phyloP scores from a whole-genome alignment of 495 filamentous ascomycete genomes.

The Neurospora tetraspora region DNA sequence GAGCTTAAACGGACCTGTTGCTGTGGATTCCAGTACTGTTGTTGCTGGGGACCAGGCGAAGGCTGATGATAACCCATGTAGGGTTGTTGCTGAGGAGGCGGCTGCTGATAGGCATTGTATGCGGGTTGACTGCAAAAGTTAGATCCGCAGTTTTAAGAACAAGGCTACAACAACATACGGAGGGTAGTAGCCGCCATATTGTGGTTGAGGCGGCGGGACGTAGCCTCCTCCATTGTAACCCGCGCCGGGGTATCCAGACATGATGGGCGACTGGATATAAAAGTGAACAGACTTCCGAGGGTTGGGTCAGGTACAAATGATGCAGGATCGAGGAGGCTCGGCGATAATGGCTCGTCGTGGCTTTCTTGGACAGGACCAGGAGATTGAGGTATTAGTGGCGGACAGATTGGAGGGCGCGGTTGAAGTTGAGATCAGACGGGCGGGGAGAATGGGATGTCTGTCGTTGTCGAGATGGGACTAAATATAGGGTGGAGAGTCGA shows the following conservation, averaged over 20 bases:
- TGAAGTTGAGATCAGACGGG: neutral
- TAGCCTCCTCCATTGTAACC: constrained; percentile 31
- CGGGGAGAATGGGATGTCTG: neutral
- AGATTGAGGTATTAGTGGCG: neutral
- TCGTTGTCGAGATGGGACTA: neutral
- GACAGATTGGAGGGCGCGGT: neutral
- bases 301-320: neutral
- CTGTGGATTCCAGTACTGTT: neutral
- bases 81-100: constrained; percentile 13
- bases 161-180: constrained; percentile 18
- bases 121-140: constrained; percentile 6
- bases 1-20: neutral
- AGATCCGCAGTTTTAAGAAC: constrained; percentile 1
- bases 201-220: constrained; percentile 27
- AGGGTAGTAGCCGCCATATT: constrained; percentile 30
- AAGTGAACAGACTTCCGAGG: neutral
- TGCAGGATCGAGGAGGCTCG: neutral
- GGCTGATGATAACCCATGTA: constrained; percentile 30
- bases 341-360: neutral
- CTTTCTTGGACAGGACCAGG: neutral
- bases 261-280: constrained; percentile 5
- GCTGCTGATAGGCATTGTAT: constrained; percentile 16
- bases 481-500: neutral
- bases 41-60: constrained; percentile 14
- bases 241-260: constrained; percentile 33